phyloP scores from a whole-genome alignment of 805 yeast genomes.

The Cyberlindnera japonica region DNA sequence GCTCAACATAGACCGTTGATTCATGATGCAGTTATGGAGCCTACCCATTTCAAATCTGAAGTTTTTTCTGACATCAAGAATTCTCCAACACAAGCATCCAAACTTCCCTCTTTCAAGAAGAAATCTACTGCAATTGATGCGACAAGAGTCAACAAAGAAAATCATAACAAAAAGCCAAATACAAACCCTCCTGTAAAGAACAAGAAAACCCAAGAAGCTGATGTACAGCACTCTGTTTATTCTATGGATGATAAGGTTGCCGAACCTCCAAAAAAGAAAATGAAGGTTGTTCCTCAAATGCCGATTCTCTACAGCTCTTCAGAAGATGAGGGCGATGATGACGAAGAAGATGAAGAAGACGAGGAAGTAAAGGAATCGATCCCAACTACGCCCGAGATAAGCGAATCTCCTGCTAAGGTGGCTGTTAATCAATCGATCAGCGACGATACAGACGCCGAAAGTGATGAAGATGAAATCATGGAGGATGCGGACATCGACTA shows the following conservation, averaged over 20 bases:
- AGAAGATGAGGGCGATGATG: conserved; percentile 31
- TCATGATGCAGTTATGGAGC: background rate
- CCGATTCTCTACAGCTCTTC: conserved; percentile 25
- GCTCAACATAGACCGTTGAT: background rate
- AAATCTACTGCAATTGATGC: conserved; percentile 25
- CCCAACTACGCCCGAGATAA: conserved; percentile 28
- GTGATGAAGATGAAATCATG: conserved; percentile 8
- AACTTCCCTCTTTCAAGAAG: conserved; percentile 21
- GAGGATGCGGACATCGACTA: conserved; percentile 23
- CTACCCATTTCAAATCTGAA: background rate
- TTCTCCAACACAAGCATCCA: conserved; percentile 7
- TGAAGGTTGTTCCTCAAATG: conserved; percentile 2
- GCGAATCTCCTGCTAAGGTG: conserved; percentile 13
- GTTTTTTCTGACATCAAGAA: background rate
- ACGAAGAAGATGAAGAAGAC: too few relatives aligned
- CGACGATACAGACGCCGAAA: conserved; percentile 15
- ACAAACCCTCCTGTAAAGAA: too few relatives aligned
- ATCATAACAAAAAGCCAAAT: too few relatives aligned
- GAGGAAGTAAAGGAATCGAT: conserved; percentile 24
- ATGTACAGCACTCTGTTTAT: background rate
- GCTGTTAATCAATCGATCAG: conserved; percentile 15
- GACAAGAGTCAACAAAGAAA: too few relatives aligned
- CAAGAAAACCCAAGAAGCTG: background rate
- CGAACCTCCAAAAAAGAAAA: conserved; percentile 18
- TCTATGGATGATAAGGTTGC: conserved; percentile 1